Base-by-base conservation (phyloP, 208 protist genomes). In the Trichomonas vaginalis region DNA sequence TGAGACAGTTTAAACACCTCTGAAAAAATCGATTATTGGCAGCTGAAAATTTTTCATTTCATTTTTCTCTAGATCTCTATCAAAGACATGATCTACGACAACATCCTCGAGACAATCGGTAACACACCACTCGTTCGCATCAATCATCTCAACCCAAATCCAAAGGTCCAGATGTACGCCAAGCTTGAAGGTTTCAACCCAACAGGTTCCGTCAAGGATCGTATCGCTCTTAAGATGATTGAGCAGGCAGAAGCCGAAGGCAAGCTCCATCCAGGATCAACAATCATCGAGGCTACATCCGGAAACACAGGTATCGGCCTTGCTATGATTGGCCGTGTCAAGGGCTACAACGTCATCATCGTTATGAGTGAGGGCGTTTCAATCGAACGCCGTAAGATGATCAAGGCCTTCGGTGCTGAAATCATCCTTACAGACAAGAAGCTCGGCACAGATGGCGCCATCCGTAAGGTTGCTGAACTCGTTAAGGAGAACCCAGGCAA, bases 291-390 rank as follows among this genome's bases (percentile, higher is more conserved):
- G 98, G 97, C 98, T 39, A 99, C 98, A 9, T 99, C 98, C 87
- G 99, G 98, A 87, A 97, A 97, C 48, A 97, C 97, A 39, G 97
- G 97, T 45, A 70, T 96, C 10, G 51, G 98, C 56, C 97, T 99
- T n/a, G 98, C 98, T 46, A 97, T 99, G 95, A 97, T 98, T n/a
- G 98, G 98, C 39, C 98, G 98, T 35, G 97, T 98, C 32, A 98
- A 98, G 95, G 98, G 98, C 51, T 99, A 99, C 97, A 96, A 97
- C 46, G 98, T 99, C 97, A 97, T 99, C 95, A 98, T 99, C 96
- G 98, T 98, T 86, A 98, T 99, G 97, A 98, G 98, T 40, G 98
- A 99, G 96, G 99, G 99, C 97, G 99, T 99, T 98, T 98, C 98
- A 35, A 97, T 98, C 90, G 99, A 99, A 97, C 99, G 99, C 97